These are phyloP conservation scores for Pyrenophora graminea DNA, from an alignment of 2,329 filamentous ascomycete genomes.

Conservation along the genomic window DNA sequence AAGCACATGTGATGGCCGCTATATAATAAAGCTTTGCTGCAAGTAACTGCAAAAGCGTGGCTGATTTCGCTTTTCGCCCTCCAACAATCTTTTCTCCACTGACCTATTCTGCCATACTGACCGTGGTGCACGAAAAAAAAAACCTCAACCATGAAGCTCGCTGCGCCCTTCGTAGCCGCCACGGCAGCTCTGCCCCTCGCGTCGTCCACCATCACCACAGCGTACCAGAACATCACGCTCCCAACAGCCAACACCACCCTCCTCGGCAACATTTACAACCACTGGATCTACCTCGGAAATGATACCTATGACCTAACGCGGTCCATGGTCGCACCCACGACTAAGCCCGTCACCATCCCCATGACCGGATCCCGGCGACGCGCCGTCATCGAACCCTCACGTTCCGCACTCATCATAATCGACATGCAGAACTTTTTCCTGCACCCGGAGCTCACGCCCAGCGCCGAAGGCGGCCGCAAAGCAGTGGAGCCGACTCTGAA, in stretches of 20 bases:
- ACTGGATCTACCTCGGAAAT: conserved; percentile 15
- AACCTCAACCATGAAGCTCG: neutral
- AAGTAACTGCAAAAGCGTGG: neutral
- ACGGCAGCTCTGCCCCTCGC: neutral
- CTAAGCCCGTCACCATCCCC: conserved; percentile 33
- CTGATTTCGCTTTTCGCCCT: neutral
- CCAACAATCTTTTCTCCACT: neutral
- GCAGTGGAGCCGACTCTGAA: conserved; percentile 37
- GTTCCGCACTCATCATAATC: conserved; percentile 43
- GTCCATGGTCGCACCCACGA: conserved; percentile 12
- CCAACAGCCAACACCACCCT: conserved; percentile 9
- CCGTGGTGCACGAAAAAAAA: neutral
- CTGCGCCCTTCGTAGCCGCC: neutral
- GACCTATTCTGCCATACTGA: neutral
- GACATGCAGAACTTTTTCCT: conserved; percentile 49
- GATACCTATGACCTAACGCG: conserved; percentile 18
- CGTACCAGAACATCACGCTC: conserved; percentile 25
- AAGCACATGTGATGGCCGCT: neutral
- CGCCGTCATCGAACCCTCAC: conserved; percentile 29
- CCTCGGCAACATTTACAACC: conserved; percentile 22
- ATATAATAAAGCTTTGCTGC: neutral
- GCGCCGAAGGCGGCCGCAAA: conserved; percentile 12
- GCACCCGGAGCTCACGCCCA: conserved; percentile 17
- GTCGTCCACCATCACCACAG: conserved; percentile 32
- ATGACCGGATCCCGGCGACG: conserved; percentile 18